Base-by-base conservation (phyloP, 2,329 filamentous ascomycete species). In the Sporothrix protearum region DNA sequence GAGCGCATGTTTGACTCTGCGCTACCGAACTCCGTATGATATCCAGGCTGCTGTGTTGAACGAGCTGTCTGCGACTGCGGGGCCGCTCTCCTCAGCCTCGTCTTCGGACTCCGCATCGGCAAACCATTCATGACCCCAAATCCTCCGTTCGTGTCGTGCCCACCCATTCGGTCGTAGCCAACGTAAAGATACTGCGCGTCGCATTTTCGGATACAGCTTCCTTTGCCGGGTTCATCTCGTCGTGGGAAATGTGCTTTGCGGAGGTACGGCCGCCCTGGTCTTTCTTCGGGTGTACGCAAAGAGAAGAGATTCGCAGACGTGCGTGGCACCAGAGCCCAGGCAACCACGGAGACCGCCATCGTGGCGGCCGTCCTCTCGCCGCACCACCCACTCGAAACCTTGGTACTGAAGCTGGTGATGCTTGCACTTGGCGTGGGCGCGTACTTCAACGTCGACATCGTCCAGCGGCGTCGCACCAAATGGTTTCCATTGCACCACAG, bases 361-460 rank as follows among this genome's bases (percentile, higher is more conserved):
- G 73, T 55, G 49, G 55, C 51, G n/a, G n/a, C 71, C 12, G 39
- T 16, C 55, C 10, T 64, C 61, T 55, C 71, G 73, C 57, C 73
- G 68, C 49, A 47, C 71, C n/a, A 74, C 71, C 76, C 76, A 78
- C 5, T 30, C 28, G 68, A 76, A 76, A 19, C 74, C 74, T 66
- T 71, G 47, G 39, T 78, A 77, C 25, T 71, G 71, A 67, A 79
- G 76, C 64, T 71, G 33, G 69, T 79, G 77, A 36, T 67, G 73
- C 45, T 68, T 69, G 71, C 76, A 79, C 3, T 74, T 49, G 33
- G 74, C 75, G 73, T 80, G 77, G 64, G 57, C 55, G 49, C 76
- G 76, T 6, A 80, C 77, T 63, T 78, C 75, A 12, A 79, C 64
- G 68, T 79, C 77, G 51, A 75, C 75, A 72, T 79, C 75, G 69